Conservation (phyloP, 495 filamentous ascomycete species). For the Daldinia vernicosa region DNA sequence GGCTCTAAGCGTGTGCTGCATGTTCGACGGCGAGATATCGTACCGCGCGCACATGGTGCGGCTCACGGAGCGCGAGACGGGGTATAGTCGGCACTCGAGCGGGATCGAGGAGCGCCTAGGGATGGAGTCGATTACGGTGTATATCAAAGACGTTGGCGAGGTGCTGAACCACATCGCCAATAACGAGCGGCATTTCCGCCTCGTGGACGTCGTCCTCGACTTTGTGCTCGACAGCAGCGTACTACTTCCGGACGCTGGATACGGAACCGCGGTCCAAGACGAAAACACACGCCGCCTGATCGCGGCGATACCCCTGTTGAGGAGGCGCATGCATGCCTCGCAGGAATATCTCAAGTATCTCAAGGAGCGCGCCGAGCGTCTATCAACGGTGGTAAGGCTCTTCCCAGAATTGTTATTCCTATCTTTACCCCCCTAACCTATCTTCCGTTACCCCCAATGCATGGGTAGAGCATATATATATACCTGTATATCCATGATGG, state of each 20-base stretch:
- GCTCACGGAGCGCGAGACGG: conserved; percentile 33
- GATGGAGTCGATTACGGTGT: conserved; percentile 26
- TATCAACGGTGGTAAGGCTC: conserved; percentile 37
- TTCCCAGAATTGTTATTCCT: not conserved
- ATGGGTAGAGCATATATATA: not conserved
- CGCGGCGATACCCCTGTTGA: conserved; percentile 31
- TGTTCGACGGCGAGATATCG: conserved; percentile 36
- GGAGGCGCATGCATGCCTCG: conserved; percentile 37
- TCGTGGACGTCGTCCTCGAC: conserved; percentile 22
- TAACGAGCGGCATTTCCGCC: conserved; percentile 31
- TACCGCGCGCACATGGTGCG: conserved; percentile 35
- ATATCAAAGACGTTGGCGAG: conserved; percentile 34
- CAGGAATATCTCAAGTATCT: conserved; percentile 39
- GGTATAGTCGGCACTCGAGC: conserved; percentile 26
- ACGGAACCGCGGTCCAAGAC: not conserved
- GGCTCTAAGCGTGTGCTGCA: conserved; percentile 34
- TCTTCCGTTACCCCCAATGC: not conserved
- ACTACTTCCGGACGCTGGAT: not conserved
- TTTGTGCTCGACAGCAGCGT: conserved; percentile 30
- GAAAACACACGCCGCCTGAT: conserved; percentile 19
- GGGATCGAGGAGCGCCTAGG: conserved; percentile 31
- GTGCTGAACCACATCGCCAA: conserved; percentile 34
- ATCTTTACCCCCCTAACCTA: not conserved
- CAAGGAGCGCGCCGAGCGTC: conserved; percentile 37
- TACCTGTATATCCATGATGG: not conserved